These are phyloP conservation scores for Asparagopsis taxiformis DNA, from an alignment of 31 red algal genomes.

Conservation along the genomic window DNA sequence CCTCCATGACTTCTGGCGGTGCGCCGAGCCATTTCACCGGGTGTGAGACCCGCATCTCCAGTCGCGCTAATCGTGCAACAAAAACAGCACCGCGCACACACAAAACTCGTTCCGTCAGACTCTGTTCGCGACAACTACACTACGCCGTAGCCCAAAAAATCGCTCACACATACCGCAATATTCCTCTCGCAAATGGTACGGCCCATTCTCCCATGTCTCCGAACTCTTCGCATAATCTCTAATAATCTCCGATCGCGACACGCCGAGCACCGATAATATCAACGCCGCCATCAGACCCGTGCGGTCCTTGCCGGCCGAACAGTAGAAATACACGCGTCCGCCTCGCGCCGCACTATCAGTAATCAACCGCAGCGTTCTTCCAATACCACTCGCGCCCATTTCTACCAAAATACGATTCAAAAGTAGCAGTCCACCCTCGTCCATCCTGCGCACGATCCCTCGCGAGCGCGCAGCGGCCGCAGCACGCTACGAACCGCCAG, in stretches of 20 bases:
- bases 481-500: conserved; percentile 11
- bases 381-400: conserved; percentile 21
- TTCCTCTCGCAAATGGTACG: conserved; percentile 11
- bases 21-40: conserved; percentile 47
- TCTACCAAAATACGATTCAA: conserved; percentile 67
- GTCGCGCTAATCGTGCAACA: neutral
- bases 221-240: conserved; percentile 39
- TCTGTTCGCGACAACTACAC: too few species aligned
- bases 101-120: too few species aligned
- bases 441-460: conserved; percentile 26
- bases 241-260: conserved; percentile 25
- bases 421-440: conserved; percentile 43
- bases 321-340: conserved; percentile 46
- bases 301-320: conserved; percentile 72
- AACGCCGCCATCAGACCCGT: conserved; percentile 61
- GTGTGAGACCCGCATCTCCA: conserved; percentile 14
- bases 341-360: neutral
- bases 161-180: conserved; percentile 15
- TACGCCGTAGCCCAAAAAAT: too few species aligned
- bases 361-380: conserved; percentile 21
- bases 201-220: conserved; percentile 45
- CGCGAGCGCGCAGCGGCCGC: conserved; percentile 22
- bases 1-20: conserved; percentile 53
- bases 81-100: neutral
- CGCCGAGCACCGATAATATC: conserved; percentile 39